Conservation (phyloP, 495 filamentous ascomycete genomes). For the Hypoxylon crocopeplum region DNA sequence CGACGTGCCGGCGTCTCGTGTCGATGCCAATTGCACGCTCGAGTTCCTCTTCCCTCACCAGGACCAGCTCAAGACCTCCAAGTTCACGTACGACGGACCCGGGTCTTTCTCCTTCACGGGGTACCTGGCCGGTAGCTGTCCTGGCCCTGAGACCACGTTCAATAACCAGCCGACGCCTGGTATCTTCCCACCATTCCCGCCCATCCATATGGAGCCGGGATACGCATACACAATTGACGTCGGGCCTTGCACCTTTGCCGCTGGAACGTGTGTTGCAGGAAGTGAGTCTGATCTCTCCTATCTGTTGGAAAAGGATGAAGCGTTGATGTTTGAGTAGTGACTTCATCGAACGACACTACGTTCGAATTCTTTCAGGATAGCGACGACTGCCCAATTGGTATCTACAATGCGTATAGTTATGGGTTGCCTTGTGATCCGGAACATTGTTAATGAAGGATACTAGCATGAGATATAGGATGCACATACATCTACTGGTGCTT, state of each 20-base stretch:
- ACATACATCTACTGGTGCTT: too few species aligned
- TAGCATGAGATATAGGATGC: too few species aligned
- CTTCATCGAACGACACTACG: constrained; percentile 25
- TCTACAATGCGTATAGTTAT: constrained; percentile 30
- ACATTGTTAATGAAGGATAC: neutral
- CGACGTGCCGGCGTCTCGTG: constrained; percentile 32
- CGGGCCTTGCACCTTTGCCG: constrained; percentile 31
- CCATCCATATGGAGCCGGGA: constrained; percentile 41
- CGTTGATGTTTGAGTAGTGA: constrained; percentile 15
- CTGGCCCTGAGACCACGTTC: constrained; percentile 32
- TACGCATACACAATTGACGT: constrained; percentile 38
- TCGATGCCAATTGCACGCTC: constrained; percentile 38
- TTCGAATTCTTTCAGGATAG: constrained; percentile 19
- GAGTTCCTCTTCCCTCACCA: constrained; percentile 38
- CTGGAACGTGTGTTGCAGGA: constrained; percentile 36
- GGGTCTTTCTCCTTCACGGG: constrained; percentile 37
- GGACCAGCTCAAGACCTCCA: constrained; percentile 26
- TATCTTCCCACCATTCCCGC: constrained; percentile 27
- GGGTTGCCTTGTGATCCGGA: constrained; percentile 23
- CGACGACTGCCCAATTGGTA: constrained; percentile 23
- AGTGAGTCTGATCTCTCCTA: constrained; percentile 14
- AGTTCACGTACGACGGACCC: constrained; percentile 23
- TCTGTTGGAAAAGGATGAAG: neutral
- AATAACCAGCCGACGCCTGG: constrained; percentile 30
- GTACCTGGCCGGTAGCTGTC: constrained; percentile 34